Conservation (phyloP, 257 asterid species). For the Solanum peruvianum region DNA sequence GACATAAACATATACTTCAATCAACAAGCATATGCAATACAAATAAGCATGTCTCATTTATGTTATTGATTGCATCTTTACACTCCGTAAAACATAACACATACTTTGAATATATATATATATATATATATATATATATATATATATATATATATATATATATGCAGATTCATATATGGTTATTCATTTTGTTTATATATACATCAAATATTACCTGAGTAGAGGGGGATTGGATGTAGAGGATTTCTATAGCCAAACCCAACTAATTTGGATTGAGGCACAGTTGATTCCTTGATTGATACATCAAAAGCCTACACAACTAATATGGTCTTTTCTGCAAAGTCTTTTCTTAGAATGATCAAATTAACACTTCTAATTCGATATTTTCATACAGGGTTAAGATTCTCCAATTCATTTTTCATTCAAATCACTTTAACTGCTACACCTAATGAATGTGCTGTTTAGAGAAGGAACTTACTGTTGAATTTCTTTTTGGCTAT, state of each 20-base stretch:
- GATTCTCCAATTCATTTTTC: background rate
- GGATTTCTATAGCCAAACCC: background rate
- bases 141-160: background rate
- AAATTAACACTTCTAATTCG: background rate
- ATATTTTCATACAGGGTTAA: background rate
- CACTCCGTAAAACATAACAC: background rate
- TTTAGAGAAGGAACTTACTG: conserved; percentile 33
- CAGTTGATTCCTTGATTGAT: background rate
- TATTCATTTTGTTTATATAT: background rate
- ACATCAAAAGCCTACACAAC: background rate
- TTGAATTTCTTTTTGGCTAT: conserved; percentile 84
- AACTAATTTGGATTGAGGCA: background rate
- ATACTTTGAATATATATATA: background rate
- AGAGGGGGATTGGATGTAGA: background rate
- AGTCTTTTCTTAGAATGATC: background rate
- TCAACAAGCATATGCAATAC: background rate
- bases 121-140: background rate
- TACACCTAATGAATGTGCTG: background rate
- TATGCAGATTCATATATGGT: background rate
- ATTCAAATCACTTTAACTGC: background rate
- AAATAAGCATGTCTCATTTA: background rate
- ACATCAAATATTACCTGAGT: background rate
- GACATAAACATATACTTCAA: background rate
- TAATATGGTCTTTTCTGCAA: background rate
- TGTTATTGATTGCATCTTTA: background rate